Conservation (phyloP, 768 basidiomycete genomes). For the Leccinum pellstonianum region DNA sequence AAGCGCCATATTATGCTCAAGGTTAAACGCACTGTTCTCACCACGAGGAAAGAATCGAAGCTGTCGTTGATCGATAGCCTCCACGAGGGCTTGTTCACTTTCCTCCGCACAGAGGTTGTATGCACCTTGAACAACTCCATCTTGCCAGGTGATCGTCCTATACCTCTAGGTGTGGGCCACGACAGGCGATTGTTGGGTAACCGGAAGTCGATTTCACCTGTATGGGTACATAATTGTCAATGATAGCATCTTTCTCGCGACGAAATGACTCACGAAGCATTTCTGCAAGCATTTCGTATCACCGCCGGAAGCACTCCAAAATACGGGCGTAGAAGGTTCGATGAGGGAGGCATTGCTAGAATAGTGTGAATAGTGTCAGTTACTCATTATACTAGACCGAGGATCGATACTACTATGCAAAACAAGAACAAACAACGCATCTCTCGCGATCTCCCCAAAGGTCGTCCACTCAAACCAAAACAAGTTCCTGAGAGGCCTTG, state of each 20-base stretch:
- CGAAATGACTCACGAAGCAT: conserved; percentile 9
- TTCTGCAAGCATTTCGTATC: neutral
- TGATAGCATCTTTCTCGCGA: neutral
- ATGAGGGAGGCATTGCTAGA: neutral
- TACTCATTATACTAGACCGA: too few relatives aligned
- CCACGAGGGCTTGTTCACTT: neutral
- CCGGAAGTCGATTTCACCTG: neutral
- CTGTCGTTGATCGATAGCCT: neutral
- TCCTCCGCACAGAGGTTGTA: neutral
- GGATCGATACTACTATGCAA: too few relatives aligned
- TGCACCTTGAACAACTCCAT: neutral
- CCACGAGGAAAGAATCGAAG: neutral
- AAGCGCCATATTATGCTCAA: neutral
- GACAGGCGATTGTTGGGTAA: neutral
- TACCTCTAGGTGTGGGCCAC: neutral
- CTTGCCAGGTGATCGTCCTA: neutral
- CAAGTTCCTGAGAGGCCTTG: neutral
- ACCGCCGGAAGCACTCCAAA: neutral
- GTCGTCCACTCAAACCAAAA: too few relatives aligned
- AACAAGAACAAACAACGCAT: too few relatives aligned
- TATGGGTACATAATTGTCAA: neutral
- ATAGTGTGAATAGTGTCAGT: neutral
- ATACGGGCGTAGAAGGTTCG: neutral
- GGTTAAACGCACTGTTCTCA: neutral
- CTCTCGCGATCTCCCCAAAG: too few relatives aligned